Percentiles rank a stretch among this genome's conserved stretches.
Conservation (phyloP, 78 protist species). For the Anaeramoeba ignava region DNA sequence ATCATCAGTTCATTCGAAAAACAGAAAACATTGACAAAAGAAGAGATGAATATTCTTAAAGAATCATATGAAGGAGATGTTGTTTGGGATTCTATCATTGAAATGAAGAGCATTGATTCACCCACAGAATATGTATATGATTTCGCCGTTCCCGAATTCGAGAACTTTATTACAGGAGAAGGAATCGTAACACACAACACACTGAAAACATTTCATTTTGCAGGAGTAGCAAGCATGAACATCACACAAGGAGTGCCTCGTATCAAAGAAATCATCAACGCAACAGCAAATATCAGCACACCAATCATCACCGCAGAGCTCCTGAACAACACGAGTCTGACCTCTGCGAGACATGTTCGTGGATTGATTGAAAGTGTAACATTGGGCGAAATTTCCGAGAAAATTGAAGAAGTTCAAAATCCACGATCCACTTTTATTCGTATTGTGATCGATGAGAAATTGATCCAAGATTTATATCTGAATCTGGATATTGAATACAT, state of each 20-base stretch:
- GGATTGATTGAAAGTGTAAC: constrained; percentile 76
- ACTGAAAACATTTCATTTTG: constrained; percentile 88
- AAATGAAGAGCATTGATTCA: no score
- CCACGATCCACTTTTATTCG: not conserved
- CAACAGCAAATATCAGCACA: constrained; percentile 72
- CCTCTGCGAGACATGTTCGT: constrained; percentile 49
- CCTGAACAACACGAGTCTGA: constrained; percentile 6
- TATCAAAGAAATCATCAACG: constrained; percentile 95
- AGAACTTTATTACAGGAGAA: no score
- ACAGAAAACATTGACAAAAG: no score
- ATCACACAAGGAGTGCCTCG: constrained; percentile 86
- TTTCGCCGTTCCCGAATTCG: no score
- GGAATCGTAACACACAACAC: not conserved
- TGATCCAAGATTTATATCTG: not conserved
- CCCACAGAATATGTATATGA: no score
- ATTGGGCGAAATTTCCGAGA: constrained; percentile 57
- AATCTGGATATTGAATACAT: not conserved
- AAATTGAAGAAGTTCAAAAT: not conserved
- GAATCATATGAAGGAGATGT: no score
- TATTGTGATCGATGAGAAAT: not conserved
- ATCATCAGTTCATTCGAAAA: no score
- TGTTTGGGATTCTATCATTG: no score
- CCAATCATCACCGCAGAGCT: constrained; percentile 79
- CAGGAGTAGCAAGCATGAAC: constrained; percentile 96
- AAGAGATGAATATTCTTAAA: no score